These are phyloP conservation scores for Exserohilum rostratum DNA, from an alignment of 2,329 filamentous ascomycete genomes.

Conservation along the genomic window DNA sequence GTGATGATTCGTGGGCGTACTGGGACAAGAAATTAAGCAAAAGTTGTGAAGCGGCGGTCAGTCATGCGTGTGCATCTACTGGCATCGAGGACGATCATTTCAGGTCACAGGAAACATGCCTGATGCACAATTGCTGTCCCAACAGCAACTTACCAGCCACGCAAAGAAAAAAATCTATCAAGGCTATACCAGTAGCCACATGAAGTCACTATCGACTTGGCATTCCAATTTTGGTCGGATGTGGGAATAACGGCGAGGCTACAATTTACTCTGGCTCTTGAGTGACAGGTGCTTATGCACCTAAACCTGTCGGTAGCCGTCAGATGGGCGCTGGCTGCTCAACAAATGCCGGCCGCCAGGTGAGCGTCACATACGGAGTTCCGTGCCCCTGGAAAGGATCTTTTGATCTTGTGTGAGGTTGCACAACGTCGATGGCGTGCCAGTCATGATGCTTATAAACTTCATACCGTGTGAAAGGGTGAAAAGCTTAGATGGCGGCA, in stretches of 20 bases:
- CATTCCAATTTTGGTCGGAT: not conserved
- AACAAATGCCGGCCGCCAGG: slow-evolving; percentile 13
- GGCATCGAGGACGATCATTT: not conserved
- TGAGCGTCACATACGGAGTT: not conserved
- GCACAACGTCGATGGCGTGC: not conserved
- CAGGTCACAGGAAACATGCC: not conserved
- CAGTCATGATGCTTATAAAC: not conserved
- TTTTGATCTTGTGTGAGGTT: not conserved
- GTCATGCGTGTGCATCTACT: not conserved
- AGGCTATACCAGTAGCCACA: not conserved
- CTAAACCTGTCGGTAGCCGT: slow-evolving; percentile 3
- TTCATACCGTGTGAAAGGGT: not conserved
- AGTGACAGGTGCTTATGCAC: not conserved
- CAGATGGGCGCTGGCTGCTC: slow-evolving; percentile 5
- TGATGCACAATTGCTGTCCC: not conserved
- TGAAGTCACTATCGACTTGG: not conserved
- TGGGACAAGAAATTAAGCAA: not conserved
- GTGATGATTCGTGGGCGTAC: slow-evolving; percentile 8
- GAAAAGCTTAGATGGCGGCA: not conserved
- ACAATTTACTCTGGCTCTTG: not conserved
- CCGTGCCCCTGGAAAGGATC: not conserved
- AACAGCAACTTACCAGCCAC: not conserved
- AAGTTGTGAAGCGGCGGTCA: not conserved
- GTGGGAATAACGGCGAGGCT: not conserved
- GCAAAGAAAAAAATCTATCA: not conserved